These are phyloP conservation scores for Xylaria grammica DNA, from an alignment of 495 filamentous ascomycete species.

Conservation along the genomic window DNA sequence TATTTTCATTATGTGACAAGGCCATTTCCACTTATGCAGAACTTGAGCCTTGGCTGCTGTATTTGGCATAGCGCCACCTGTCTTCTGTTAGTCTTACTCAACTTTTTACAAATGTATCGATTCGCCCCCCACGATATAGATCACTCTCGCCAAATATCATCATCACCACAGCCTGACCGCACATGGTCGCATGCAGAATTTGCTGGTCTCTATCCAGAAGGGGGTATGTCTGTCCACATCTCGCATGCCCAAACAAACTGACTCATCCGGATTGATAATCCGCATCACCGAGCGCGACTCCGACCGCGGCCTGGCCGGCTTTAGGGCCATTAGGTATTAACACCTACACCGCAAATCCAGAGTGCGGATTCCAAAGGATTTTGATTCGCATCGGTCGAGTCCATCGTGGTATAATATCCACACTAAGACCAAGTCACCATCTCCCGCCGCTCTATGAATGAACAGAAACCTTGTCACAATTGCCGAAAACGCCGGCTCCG, in stretches of 20 bases:
- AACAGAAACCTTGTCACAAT: conserved; percentile 50
- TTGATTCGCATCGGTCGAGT: conserved; percentile 1
- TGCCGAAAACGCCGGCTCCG: conserved; percentile 59
- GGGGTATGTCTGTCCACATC: neutral
- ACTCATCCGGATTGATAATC: neutral
- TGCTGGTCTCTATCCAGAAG: conserved; percentile 5
- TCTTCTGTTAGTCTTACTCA: neutral
- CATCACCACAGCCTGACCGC: neutral
- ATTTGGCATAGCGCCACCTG: conserved; percentile 34
- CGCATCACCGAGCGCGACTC: neutral
- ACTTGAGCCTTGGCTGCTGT: conserved; percentile 38
- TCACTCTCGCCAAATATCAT: neutral
- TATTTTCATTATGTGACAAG: too few relatives aligned
- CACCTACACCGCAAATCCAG: neutral
- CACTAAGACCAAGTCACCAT: neutral
- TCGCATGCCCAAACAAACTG: neutral
- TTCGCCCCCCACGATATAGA: neutral
- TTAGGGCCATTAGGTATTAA: neutral
- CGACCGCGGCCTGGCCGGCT: neutral
- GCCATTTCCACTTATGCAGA: conserved; percentile 27
- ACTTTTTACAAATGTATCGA: neutral
- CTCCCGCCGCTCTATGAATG: conserved; percentile 35
- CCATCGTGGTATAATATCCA: neutral
- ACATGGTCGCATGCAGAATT: conserved; percentile 1
- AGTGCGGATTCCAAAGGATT: neutral